Evolutionary conservation across 345 rosid species (phyloP), one percentile per base, ranked within the genome.

Genomic region (Mallotus nudiflorus): DNA sequence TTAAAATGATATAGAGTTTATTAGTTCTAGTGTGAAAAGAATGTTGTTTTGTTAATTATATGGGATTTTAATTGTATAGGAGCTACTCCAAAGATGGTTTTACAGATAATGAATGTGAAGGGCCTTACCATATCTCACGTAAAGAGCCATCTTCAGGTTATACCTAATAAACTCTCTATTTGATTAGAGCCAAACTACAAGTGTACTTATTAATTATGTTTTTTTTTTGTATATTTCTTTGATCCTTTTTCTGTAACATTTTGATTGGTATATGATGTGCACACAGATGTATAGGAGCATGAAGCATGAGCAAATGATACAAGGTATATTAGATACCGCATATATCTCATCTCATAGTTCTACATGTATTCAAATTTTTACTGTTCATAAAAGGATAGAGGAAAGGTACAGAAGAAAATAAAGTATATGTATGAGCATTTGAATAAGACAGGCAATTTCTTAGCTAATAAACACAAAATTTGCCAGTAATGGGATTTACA

Each of bases 111-210:
- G 92, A 58, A 77, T 77, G 85, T 86, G 61, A 86, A 77, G 70
- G 96, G 89, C 18, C 89, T 89, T 2, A 82, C 92, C 11, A 83
- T 89, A 45, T 83, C 91, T 72, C 91, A 89, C 66, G 89, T 89
- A 10, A 89, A 89, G 82, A 89, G 96, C 76, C 96, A 89, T 75
- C 92, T 89, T 62, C 92, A 89, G 96, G 96, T 87, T 70, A 61
- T 72, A 19, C 46, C 62, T 24, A 10, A 69, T 15, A 8, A 4
- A 27, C 33, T 29, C 1, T 31, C 33, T 15, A 27, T 15, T 37
- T 42, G 9, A 42, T 42, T 9, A 42, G 13, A 42, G 46, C 46
- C 4, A 4, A 42, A 42, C 42, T 39, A 42, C 46, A 42, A 42
- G 9, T 58, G 3, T 55, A n/a, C n/a, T 45, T n/a, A 5, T n/a